phyloP scores from a whole-genome alignment of 306 rosid genomes.

The Notholithocarpus densiflorus region DNA sequence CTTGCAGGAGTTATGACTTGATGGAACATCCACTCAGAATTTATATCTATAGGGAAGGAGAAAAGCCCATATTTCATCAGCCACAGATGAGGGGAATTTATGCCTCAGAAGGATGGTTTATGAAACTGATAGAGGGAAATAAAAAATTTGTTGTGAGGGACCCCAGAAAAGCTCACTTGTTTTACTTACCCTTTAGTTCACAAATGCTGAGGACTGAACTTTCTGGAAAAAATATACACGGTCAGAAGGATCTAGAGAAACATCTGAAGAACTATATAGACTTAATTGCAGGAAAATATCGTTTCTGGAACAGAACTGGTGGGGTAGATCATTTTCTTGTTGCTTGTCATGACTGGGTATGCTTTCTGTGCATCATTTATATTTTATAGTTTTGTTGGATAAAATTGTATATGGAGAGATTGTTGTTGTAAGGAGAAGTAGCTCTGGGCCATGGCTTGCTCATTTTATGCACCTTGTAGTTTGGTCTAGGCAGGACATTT shows the following conservation, averaged over 20 bases:
- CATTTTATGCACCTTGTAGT: neutral
- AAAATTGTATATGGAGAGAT: neutral
- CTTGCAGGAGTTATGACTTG: conserved; percentile 78
- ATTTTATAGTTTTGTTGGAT: neutral
- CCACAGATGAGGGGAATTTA: conserved; percentile 80
- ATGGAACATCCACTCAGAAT: conserved; percentile 78
- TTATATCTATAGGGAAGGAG: conserved; percentile 78
- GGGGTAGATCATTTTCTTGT: conserved; percentile 92
- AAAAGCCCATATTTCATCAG: conserved; percentile 79
- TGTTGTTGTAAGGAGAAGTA: neutral
- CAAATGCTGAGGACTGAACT: conserved; percentile 49
- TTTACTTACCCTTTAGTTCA: conserved; percentile 82
- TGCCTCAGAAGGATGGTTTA: conserved; percentile 97
- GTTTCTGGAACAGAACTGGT: conserved; percentile 79
- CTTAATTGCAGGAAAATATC: conserved; percentile 56
- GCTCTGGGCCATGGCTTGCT: neutral
- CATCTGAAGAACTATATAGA: conserved; percentile 57
- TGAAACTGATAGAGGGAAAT: conserved; percentile 71
- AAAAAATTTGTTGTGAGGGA: conserved; percentile 57
- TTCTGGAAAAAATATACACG: conserved; percentile 29
- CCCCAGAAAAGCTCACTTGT: conserved; percentile 77
- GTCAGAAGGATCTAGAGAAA: conserved; percentile 45
- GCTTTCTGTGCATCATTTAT: conserved; percentile 13
- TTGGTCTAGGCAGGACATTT: neutral
- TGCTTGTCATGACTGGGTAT: conserved; percentile 96